These are phyloP conservation scores for Coemansia sp. DNA, from an alignment of 192 early-diverging fungal genomes.

Conservation along the genomic window DNA sequence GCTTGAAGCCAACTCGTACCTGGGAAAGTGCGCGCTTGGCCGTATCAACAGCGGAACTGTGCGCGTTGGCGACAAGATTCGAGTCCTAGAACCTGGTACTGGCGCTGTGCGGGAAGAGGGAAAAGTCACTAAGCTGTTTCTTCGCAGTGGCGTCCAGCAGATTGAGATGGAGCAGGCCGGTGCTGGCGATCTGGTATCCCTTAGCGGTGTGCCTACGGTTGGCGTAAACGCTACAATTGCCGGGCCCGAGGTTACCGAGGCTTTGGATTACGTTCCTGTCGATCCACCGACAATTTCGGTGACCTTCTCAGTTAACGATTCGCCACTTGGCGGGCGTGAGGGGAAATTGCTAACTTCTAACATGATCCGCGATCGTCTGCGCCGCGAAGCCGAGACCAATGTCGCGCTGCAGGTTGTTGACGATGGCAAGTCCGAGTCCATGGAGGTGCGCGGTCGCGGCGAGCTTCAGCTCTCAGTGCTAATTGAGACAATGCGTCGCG, in stretches of 20 bases:
- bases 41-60: conserved; percentile 70
- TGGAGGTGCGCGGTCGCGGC: conserved; percentile 85
- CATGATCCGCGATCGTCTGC: conserved; percentile 73
- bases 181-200: conserved; percentile 78
- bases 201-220: conserved; percentile 72
- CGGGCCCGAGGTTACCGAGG: conserved; percentile 54
- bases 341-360: conserved; percentile 73
- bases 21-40: conserved; percentile 81
- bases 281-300: conserved; percentile 86
- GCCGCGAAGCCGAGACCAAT: conserved; percentile 78
- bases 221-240: conserved; percentile 82
- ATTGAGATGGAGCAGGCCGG: conserved; percentile 70
- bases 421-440: conserved; percentile 64
- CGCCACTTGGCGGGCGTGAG: conserved; percentile 78
- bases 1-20: conserved; percentile 77
- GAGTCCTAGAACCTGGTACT: conserved; percentile 64
- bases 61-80: conserved; percentile 72
- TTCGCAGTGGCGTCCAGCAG: conserved; percentile 72
- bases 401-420: conserved; percentile 75
- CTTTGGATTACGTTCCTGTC: conserved; percentile 73
- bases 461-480: conserved; percentile 85
- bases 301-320: conserved; percentile 84
- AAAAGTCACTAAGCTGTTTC: conserved; percentile 72
- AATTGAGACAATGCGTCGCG: conserved; percentile 86
- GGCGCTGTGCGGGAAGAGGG: conserved; percentile 68